Conservation (phyloP, 2,329 filamentous ascomycete genomes). For the Diplodia mutila region DNA sequence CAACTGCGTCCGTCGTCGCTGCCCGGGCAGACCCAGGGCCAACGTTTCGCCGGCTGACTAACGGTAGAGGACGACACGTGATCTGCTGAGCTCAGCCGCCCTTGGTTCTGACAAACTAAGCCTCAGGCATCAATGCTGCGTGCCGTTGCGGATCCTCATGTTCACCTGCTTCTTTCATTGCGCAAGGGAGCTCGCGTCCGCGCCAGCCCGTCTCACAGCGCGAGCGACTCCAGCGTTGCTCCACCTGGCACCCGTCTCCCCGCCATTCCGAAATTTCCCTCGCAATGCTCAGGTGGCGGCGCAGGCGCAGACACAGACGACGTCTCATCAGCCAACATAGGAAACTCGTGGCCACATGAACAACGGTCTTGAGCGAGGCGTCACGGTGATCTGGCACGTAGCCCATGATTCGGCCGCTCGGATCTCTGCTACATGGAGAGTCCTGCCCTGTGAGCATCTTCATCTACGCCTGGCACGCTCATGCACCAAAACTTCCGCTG, state of each 20-base stretch:
- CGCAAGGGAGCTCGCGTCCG: slow-evolving; percentile 6
- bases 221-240: neutral
- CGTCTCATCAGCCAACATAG: neutral
- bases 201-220: slow-evolving; percentile 1
- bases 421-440: neutral
- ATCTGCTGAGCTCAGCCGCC: neutral
- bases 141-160: slow-evolving; percentile 9
- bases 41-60: slow-evolving; percentile 12
- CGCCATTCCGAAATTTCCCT: neutral
- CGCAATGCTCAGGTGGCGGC: neutral
- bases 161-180: neutral
- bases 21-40: slow-evolving; percentile 10
- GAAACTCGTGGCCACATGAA: slow-evolving; percentile 14
- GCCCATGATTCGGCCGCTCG: neutral
- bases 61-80: neutral
- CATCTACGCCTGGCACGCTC: slow-evolving; percentile 18
- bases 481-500: slow-evolving; percentile 14
- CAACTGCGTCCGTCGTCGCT: slow-evolving; percentile 4
- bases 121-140: slow-evolving; percentile 13
- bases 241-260: slow-evolving; percentile 3
- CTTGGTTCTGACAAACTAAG: neutral
- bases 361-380: neutral
- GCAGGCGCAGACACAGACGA: neutral
- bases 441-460: slow-evolving; percentile 6
- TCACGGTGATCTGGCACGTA: neutral